A percentile compares a stretch with the other conserved stretches of the same genome.
These are phyloP conservation scores for Botryosphaeria dothidea DNA, from an alignment of 2,329 filamentous ascomycete species.

Conservation along the genomic window DNA sequence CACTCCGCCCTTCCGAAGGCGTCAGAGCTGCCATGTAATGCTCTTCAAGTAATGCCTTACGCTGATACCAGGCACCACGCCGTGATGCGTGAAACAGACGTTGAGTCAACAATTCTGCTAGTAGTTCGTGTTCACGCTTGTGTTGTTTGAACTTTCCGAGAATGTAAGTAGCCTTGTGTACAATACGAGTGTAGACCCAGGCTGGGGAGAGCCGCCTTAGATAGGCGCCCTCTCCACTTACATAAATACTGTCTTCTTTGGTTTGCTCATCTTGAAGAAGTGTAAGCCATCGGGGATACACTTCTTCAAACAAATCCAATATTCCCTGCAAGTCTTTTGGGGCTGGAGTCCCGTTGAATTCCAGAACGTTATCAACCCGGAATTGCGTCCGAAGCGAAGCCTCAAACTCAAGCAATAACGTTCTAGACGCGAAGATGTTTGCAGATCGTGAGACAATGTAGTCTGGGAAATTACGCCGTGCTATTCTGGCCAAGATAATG, in stretches of 20 bases:
- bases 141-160: constrained; percentile 77
- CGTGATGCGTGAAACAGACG: constrained; percentile 81
- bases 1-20: constrained; percentile 47
- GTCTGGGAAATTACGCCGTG: constrained; percentile 80
- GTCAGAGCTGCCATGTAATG: constrained; percentile 79
- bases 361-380: constrained; percentile 76
- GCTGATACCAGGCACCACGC: constrained; percentile 91
- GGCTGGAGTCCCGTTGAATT: constrained; percentile 71
- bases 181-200: constrained; percentile 89
- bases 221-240: constrained; percentile 84
- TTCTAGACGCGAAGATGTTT: constrained; percentile 81
- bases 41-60: constrained; percentile 90
- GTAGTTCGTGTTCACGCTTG: constrained; percentile 70
- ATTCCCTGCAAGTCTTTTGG: constrained; percentile 67
- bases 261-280: constrained; percentile 72
- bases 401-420: constrained; percentile 83
- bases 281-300: constrained; percentile 78
- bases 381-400: constrained; percentile 79
- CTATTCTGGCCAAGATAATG: constrained; percentile 90
- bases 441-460: constrained; percentile 89
- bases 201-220: constrained; percentile 85
- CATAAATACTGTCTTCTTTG: constrained; percentile 76
- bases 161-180: constrained; percentile 81
- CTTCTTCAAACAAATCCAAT: constrained; percentile 68
- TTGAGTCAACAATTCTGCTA: constrained; percentile 76